phyloP scores from a whole-genome alignment of 345 rosid genomes.

The Erysimum cheiranthoides region DNA sequence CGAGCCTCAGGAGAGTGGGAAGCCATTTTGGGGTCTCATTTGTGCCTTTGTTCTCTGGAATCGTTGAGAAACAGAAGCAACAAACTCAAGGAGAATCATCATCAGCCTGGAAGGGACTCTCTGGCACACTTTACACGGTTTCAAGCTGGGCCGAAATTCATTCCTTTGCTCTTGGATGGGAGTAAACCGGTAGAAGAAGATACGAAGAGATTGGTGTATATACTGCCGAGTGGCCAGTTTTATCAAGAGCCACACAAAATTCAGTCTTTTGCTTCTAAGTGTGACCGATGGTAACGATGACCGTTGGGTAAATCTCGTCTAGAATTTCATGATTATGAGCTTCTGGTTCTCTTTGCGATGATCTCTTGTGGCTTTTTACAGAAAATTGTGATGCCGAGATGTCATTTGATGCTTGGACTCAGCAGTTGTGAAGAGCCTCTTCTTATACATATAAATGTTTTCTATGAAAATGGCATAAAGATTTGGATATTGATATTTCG shows the following conservation, averaged over 20 bases:
- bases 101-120: conserved; percentile 63
- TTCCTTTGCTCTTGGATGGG: conserved; percentile 90
- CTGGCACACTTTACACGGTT: conserved; percentile 85
- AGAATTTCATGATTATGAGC: conserved; percentile 17
- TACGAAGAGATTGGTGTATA: conserved; percentile 29
- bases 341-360: conserved; percentile 5
- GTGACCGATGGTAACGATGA: neutral
- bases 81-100: conserved; percentile 51
- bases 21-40: conserved; percentile 86
- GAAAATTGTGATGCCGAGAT: conserved; percentile 26
- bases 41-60: conserved; percentile 70
- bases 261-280: neutral
- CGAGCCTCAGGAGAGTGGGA: conserved; percentile 86
- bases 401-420: conserved; percentile 9
- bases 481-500: neutral
- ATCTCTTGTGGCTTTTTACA: conserved; percentile 23
- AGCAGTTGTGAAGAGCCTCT: conserved; percentile 7
- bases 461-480: conserved; percentile 12
- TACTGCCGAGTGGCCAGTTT: conserved; percentile 43
- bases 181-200: conserved; percentile 41
- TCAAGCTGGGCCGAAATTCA: conserved; percentile 93
- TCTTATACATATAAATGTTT: conserved; percentile 13
- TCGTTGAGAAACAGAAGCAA: conserved; percentile 77
- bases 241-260: conserved; percentile 43
- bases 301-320: neutral